Conservation (phyloP, 164 flowering plant species). For the Liquidambar formosana region DNA sequence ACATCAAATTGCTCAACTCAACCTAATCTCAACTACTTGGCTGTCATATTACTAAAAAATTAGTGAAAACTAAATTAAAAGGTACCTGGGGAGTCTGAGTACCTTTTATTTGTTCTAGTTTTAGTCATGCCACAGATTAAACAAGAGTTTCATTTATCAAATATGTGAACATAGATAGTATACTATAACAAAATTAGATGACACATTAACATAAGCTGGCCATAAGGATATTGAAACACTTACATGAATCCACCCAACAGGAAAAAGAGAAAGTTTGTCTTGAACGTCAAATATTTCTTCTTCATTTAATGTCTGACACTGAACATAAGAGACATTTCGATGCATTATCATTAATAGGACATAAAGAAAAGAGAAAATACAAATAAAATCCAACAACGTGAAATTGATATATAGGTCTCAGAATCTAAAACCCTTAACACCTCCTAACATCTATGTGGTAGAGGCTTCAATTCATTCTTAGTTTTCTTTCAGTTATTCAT, state of each 20-base stretch:
- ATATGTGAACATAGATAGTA: too few species aligned
- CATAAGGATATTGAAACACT: conserved; percentile 33
- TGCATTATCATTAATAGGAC: not conserved
- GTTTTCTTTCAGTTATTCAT: not conserved
- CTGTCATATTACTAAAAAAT: too few species aligned
- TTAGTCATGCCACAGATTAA: not conserved
- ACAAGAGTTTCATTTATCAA: not conserved
- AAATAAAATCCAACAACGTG: not conserved
- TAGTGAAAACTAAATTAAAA: too few species aligned
- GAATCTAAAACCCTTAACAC: too few species aligned
- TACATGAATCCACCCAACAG: conserved; percentile 99
- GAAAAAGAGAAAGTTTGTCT: conserved; percentile 85
- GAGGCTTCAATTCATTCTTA: not conserved
- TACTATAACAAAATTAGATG: too few species aligned
- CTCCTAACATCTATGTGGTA: not conserved
- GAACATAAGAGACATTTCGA: conserved; percentile 23
- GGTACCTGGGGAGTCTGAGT: too few species aligned
- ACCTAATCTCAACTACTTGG: too few species aligned
- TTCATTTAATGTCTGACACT: conserved; percentile 93
- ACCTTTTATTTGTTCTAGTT: not conserved
- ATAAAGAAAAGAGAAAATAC: not conserved
- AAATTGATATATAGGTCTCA: conserved; percentile 6
- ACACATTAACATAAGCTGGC: too few species aligned
- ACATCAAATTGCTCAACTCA: too few species aligned
- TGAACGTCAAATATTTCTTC: conserved; percentile 96